Evolutionary conservation across 2,329 filamentous ascomycete genomes (phyloP).

Genomic region (Parasarocladium wereldwijsianum): DNA sequence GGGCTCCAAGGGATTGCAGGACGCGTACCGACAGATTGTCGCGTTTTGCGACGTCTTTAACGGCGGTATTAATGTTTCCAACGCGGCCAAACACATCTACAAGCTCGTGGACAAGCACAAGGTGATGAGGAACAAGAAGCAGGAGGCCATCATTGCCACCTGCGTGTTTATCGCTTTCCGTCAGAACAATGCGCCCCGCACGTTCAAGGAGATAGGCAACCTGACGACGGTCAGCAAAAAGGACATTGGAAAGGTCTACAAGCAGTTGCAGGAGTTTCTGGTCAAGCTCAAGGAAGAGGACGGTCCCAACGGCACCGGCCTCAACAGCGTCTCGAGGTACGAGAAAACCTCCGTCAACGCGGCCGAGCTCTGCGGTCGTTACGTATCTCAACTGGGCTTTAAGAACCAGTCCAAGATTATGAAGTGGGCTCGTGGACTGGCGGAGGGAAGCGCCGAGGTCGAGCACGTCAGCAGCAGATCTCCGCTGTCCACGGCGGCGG

Average conservation of each 20-base stretch:
- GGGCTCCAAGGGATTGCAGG: conserved; percentile 63
- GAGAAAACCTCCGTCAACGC: conserved; percentile 67
- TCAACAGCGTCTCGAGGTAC: conserved; percentile 52
- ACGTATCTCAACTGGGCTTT: conserved; percentile 68
- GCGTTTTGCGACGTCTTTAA: conserved; percentile 74
- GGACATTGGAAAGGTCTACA: conserved; percentile 93
- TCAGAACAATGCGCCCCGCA: conserved; percentile 72
- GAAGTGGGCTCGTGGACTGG: conserved; percentile 69
- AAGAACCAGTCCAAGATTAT: conserved; percentile 60
- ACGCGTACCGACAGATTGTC: conserved; percentile 82
- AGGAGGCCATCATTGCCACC: conserved; percentile 85
- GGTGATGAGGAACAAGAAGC: conserved; percentile 87
- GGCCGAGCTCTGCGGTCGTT: conserved; percentile 74
- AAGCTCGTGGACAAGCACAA: conserved; percentile 89
- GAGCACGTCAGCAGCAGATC: conserved; percentile 93
- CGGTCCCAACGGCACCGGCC: conserved; percentile 27
- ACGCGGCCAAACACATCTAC: conserved; percentile 88
- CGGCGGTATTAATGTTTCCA: conserved; percentile 66
- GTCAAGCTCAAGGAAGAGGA: conserved; percentile 52
- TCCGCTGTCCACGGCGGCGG: conserved; percentile 82
- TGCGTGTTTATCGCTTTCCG: conserved; percentile 97
- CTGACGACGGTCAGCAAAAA: conserved; percentile 92
- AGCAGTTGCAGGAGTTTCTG: conserved; percentile 78
- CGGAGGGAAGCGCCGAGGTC: conserved; percentile 63
- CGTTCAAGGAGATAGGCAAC: conserved; percentile 87